phyloP scores from a whole-genome alignment of 768 basidiomycete genomes.

The Amanita jacksonii region DNA sequence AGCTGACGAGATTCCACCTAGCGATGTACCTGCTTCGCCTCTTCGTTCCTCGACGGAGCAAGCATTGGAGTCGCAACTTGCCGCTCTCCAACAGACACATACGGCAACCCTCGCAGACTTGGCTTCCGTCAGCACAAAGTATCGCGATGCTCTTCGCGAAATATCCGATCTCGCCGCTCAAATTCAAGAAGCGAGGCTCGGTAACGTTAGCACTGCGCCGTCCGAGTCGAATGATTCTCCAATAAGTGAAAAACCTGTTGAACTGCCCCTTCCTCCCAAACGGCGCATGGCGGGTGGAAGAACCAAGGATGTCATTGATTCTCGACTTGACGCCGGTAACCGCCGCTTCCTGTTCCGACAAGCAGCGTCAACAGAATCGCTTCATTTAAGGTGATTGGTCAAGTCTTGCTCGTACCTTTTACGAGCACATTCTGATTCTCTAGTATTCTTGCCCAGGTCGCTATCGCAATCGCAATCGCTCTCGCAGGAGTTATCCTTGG shows the following conservation, averaged over 20 bases:
- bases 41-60: constrained; percentile 25
- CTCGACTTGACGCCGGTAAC: constrained; percentile 39
- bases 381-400: constrained; percentile 65
- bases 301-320: constrained; percentile 39
- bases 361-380: constrained; percentile 80
- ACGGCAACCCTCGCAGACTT: constrained; percentile 73
- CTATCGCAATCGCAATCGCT: constrained; percentile 91
- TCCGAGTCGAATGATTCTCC: constrained; percentile 28
- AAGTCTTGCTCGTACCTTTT: constrained; percentile 4
- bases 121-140: constrained; percentile 70
- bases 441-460: constrained; percentile 45
- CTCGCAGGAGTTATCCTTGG: constrained; percentile 93
- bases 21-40: constrained; percentile 14
- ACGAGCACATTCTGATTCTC: constrained; percentile 11
- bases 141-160: constrained; percentile 80
- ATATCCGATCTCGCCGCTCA: constrained; percentile 92
- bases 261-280: constrained; percentile 29
- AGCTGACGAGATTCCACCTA: constrained; percentile 13
- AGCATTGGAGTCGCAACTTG: constrained; percentile 50
- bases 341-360: constrained; percentile 81
- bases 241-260: constrained; percentile 31
- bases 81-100: constrained; percentile 73
- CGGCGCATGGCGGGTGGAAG: constrained; percentile 45
- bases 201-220: constrained; percentile 32
- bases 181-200: constrained; percentile 77